A percentile compares a stretch with the other conserved stretches of the same genome.
These are phyloP conservation scores for Stephania yunnanensis DNA, from an alignment of 164 flowering plant genomes.

Conservation along the genomic window DNA sequence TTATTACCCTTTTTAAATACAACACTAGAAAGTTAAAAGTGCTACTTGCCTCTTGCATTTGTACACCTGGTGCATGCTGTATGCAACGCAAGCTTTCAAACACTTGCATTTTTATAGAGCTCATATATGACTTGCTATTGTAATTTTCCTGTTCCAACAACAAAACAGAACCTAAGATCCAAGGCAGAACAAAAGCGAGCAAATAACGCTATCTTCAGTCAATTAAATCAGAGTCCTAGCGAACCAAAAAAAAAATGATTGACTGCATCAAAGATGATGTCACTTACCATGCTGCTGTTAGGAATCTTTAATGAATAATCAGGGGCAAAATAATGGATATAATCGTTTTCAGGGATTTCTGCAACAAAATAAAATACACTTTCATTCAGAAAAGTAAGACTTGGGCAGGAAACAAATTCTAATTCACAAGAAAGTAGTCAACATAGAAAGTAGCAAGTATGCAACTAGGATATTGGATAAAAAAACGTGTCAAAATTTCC, in stretches of 20 bases:
- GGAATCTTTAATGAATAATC: constrained; percentile 76
- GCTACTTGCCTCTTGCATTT: constrained; percentile 92
- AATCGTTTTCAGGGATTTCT: constrained; percentile 95
- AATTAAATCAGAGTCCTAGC: not conserved
- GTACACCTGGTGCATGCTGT: constrained; percentile 96
- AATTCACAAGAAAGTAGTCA: not conserved
- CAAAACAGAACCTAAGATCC: constrained; percentile 7
- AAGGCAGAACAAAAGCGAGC: not conserved
- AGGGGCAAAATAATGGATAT: constrained; percentile 82
- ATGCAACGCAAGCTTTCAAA: constrained; percentile 83
- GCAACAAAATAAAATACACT: constrained; percentile 30
- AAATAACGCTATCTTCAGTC: too few species aligned
- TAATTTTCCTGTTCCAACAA: constrained; percentile 69
- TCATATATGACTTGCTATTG: constrained; percentile 87
- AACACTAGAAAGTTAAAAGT: not conserved
- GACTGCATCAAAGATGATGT: constrained; percentile 6
- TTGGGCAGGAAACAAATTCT: not conserved
- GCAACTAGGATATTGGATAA: not conserved
- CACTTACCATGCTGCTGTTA: constrained; percentile 61
- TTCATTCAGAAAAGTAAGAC: not conserved
- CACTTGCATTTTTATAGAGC: constrained; percentile 87
- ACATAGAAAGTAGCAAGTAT: not conserved
- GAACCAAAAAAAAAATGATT: not conserved
- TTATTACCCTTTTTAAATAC: not conserved
- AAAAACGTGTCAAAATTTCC: not conserved